phyloP scores from a whole-genome alignment of 1,139 yeast genomes.

The Blastobotrys raffinosifermentans region DNA sequence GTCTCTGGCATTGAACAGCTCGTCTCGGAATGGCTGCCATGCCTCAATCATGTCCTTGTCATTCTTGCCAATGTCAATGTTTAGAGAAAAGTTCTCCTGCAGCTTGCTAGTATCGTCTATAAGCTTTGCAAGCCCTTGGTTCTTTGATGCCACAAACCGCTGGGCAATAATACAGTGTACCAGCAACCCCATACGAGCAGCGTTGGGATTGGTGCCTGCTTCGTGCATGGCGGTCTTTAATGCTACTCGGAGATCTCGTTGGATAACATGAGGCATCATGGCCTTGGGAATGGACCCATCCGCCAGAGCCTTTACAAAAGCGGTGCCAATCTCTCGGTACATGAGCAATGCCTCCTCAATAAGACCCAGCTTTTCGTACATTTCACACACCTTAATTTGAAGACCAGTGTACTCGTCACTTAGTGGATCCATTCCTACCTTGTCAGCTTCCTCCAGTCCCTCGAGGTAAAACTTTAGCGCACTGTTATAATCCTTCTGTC shows the following conservation, averaged over 20 bases:
- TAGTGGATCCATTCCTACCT: constrained; percentile 46
- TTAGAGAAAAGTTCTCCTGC: constrained; percentile 6
- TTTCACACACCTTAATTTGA: constrained; percentile 78
- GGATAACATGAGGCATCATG: constrained; percentile 51
- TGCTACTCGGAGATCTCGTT: constrained; percentile 65
- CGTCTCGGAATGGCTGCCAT: constrained; percentile 72
- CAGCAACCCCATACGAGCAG: constrained; percentile 53
- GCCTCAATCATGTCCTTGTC: constrained; percentile 19
- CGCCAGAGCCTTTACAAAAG: constrained; percentile 52
- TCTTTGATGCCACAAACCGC: constrained; percentile 44
- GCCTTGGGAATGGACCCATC: constrained; percentile 31
- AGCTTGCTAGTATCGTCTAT: constrained; percentile 19
- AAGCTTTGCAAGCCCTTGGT: constrained; percentile 23
- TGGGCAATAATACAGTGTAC: constrained; percentile 65
- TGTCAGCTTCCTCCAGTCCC: constrained; percentile 43
- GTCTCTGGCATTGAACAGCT: constrained; percentile 68
- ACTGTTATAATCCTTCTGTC: constrained; percentile 50
- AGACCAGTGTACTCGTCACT: constrained; percentile 78
- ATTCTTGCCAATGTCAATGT: constrained; percentile 1
- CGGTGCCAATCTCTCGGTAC: constrained; percentile 61
- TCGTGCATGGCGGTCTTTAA: constrained; percentile 60
- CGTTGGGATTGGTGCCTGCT: constrained; percentile 40
- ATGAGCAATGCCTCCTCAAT: constrained; percentile 56
- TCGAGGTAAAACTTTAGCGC: constrained; percentile 67
- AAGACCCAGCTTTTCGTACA: constrained; percentile 66